Evolutionary conservation across 2,329 filamentous ascomycete genomes (phyloP).

Genomic region (Alternaria arborescens): DNA sequence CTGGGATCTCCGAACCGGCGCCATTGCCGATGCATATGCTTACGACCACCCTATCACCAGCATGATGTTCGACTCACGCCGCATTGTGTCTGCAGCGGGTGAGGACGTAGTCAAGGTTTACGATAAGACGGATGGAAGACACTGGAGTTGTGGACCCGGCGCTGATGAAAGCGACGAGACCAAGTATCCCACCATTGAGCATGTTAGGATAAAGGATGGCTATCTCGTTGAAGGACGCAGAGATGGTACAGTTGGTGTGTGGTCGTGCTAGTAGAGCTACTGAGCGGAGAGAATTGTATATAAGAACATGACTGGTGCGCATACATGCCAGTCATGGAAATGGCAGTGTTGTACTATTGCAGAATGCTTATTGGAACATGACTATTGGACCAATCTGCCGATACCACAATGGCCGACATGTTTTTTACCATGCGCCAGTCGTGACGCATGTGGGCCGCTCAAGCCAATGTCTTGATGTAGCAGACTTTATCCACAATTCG

Average conservation of each 20-base stretch:
- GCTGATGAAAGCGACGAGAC: conserved; percentile 72
- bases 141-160: conserved; percentile 95
- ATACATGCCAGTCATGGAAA: conserved; percentile 21
- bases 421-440: neutral
- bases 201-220: conserved; percentile 89
- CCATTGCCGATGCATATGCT: conserved; percentile 93
- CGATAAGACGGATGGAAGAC: conserved; percentile 92
- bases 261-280: conserved; percentile 60
- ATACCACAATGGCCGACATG: neutral
- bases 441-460: neutral
- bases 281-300: conserved; percentile 17
- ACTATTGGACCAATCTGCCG: neutral
- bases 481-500: neutral
- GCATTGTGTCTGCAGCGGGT: conserved; percentile 88
- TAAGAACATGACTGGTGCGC: conserved; percentile 16
- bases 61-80: conserved; percentile 95
- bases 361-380: neutral
- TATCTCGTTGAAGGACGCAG: conserved; percentile 90
- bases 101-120: conserved; percentile 98
- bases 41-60: conserved; percentile 91
- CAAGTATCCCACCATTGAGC: conserved; percentile 69
- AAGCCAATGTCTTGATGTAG: neutral
- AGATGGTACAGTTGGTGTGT: conserved; percentile 89
- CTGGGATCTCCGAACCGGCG: conserved; percentile 96
- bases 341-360: conserved; percentile 21